phyloP scores from a whole-genome alignment of 2,329 filamentous ascomycete species.

The Orbilia javanica region DNA sequence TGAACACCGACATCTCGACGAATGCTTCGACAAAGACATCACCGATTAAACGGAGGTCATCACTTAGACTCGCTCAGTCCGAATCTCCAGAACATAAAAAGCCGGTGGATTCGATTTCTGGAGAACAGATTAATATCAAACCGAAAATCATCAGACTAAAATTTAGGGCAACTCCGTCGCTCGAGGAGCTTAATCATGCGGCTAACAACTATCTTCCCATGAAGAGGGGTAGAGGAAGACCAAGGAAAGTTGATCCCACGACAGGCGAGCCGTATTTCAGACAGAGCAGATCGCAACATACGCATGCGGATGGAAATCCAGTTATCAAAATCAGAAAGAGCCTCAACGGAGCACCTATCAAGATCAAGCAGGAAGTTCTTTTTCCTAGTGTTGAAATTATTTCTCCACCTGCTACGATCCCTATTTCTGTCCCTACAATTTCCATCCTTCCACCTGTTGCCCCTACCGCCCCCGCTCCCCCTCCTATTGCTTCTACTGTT shows the following conservation, averaged over 20 bases:
- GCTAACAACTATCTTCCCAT: neutral
- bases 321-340: conserved; percentile 33
- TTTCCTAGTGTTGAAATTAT: neutral
- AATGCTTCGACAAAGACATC: conserved; percentile 1
- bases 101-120: neutral
- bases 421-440: neutral
- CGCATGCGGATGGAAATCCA: neutral
- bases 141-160: conserved; percentile 46
- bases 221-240: conserved; percentile 45
- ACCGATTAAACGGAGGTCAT: conserved; percentile 11
- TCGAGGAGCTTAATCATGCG: conserved; percentile 3
- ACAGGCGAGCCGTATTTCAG: conserved; percentile 35
- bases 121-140: conserved; percentile 8
- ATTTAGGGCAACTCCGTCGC: conserved; percentile 11
- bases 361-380: conserved; percentile 10
- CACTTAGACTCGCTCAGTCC: conserved; percentile 7
- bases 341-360: conserved; percentile 18
- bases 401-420: neutral
- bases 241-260: conserved; percentile 35
- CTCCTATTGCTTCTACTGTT: neutral
- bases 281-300: conserved; percentile 2
- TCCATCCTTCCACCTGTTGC: neutral
- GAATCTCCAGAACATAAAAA: conserved; percentile 34
- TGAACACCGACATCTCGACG: neutral
- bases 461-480: neutral